These are phyloP conservation scores for Russula earlei DNA, from an alignment of 768 basidiomycete genomes.

Conservation along the genomic window DNA sequence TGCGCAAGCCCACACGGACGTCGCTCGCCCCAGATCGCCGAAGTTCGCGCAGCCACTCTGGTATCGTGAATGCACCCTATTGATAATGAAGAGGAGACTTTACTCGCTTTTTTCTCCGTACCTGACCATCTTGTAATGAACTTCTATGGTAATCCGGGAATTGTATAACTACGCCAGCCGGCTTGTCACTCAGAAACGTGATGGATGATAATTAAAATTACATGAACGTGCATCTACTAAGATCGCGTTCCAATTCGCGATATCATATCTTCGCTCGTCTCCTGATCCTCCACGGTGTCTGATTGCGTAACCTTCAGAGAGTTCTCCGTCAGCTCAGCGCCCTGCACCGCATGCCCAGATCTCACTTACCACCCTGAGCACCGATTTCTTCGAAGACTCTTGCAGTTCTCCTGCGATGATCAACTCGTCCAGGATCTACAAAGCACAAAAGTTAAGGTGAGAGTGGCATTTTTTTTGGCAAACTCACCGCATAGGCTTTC, in stretches of 20 bases:
- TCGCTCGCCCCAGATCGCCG: slow-evolving; percentile 47
- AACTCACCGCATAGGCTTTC: slow-evolving; percentile 77
- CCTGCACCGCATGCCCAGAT: neutral
- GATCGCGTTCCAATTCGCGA: slow-evolving; percentile 60
- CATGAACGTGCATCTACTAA: no score
- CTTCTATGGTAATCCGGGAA: neutral
- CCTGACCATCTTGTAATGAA: slow-evolving; percentile 2
- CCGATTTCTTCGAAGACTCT: slow-evolving; percentile 75
- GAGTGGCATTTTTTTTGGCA: no score
- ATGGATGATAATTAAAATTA: no score
- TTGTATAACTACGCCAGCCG: slow-evolving; percentile 1
- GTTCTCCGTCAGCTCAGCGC: neutral
- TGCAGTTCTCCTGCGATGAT: slow-evolving; percentile 91
- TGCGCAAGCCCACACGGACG: slow-evolving; percentile 72
- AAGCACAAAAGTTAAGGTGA: neutral
- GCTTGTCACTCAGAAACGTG: neutral
- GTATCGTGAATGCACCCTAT: slow-evolving; percentile 19
- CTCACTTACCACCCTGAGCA: slow-evolving; percentile 45
- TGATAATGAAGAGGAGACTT: neutral
- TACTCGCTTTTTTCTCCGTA: neutral
- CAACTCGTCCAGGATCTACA: slow-evolving; percentile 81
- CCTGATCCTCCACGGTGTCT: slow-evolving; percentile 77
- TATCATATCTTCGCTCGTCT: slow-evolving; percentile 73
- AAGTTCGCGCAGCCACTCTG: slow-evolving; percentile 12
- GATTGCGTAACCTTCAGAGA: slow-evolving; percentile 69